phyloP scores from a whole-genome alignment of 177 flowering plant species.

The Tripterygium wilfordii region DNA sequence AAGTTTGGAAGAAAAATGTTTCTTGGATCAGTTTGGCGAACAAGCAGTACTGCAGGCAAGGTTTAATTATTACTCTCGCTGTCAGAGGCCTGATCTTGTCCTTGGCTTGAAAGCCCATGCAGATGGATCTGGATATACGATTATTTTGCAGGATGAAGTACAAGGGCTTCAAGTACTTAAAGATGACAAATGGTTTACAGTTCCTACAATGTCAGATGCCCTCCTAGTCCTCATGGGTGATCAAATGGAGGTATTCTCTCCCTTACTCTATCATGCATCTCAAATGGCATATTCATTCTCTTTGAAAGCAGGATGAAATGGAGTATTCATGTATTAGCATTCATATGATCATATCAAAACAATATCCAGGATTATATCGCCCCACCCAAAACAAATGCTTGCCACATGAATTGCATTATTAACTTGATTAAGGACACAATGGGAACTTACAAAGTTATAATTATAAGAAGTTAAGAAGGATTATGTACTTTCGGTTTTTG shows the following conservation, averaged over 20 bases:
- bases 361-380: too few relatives aligned
- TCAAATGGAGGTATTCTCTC: slow-evolving; percentile 36
- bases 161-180: slow-evolving; percentile 36
- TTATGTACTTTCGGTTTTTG: too few relatives aligned
- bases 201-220: slow-evolving; percentile 28
- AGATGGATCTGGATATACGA: slow-evolving; percentile 32
- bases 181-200: slow-evolving; percentile 29
- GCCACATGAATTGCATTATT: too few relatives aligned
- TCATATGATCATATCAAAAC: too few relatives aligned
- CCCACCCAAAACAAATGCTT: too few relatives aligned
- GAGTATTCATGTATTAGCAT: neutral
- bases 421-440: too few relatives aligned
- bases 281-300: neutral
- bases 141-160: slow-evolving; percentile 32
- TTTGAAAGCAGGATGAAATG: neutral
- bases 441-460: too few relatives aligned
- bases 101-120: slow-evolving; percentile 36
- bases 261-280: neutral
- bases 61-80: slow-evolving; percentile 31
- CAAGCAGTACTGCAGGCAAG: slow-evolving; percentile 13
- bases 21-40: slow-evolving; percentile 30
- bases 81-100: slow-evolving; percentile 31
- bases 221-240: slow-evolving; percentile 31
- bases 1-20: slow-evolving; percentile 31
- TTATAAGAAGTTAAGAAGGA: too few relatives aligned